Evolutionary conservation across 345 rosid genomes (phyloP).

Genomic region (Balakata baccata): DNA sequence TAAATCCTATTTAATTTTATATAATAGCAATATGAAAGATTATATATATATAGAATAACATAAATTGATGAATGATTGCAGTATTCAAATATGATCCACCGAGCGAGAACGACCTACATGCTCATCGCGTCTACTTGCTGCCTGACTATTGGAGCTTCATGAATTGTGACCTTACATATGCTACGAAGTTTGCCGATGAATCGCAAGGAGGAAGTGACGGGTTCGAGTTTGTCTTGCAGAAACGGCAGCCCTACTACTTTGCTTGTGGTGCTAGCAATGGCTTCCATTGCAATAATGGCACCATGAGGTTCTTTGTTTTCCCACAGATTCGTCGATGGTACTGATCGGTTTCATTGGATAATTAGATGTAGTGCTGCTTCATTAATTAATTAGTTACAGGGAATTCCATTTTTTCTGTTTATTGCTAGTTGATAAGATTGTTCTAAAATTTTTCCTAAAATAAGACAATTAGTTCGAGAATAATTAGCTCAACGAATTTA

Average conservation of each 20-base stretch:
- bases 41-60: neutral
- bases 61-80: slow-evolving; percentile 21
- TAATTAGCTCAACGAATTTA: too few species aligned
- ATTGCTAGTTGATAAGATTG: neutral
- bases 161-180: slow-evolving; percentile 49
- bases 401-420: neutral
- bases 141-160: slow-evolving; percentile 45
- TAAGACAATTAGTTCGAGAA: too few species aligned
- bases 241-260: slow-evolving; percentile 52
- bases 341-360: neutral
- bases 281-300: slow-evolving; percentile 58
- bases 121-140: slow-evolving; percentile 67
- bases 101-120: slow-evolving; percentile 31
- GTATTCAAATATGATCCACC: slow-evolving; percentile 77
- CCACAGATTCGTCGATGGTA: slow-evolving; percentile 39
- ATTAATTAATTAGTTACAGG: neutral
- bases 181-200: slow-evolving; percentile 45
- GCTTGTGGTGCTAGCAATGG: slow-evolving; percentile 65
- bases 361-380: neutral
- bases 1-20: too few species aligned
- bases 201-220: slow-evolving; percentile 61
- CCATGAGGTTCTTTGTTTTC: slow-evolving; percentile 59
- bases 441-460: too few species aligned
- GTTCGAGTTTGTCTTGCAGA: slow-evolving; percentile 45
- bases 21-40: too few species aligned